These are phyloP conservation scores for Multifurca ochricompacta DNA, from an alignment of 768 basidiomycete genomes.

Conservation along the genomic window DNA sequence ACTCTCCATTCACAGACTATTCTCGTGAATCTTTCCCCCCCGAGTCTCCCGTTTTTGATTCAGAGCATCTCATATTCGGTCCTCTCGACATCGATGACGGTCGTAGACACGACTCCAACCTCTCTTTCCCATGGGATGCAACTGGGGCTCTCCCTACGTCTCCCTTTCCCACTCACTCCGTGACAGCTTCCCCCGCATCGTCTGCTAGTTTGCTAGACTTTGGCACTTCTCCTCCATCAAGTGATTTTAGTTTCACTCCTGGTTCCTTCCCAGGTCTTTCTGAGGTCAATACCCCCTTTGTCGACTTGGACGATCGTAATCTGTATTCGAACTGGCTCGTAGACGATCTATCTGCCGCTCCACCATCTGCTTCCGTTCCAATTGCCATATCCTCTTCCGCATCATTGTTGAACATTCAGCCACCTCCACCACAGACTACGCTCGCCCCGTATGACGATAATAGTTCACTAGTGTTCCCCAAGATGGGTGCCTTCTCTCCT, in stretches of 20 bases:
- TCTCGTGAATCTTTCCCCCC: conserved; percentile 27
- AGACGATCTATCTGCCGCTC: conserved; percentile 41
- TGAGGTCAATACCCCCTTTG: conserved; percentile 29
- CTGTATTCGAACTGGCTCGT: conserved; percentile 54
- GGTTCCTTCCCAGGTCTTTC: conserved; percentile 27
- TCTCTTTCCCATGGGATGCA: conserved; percentile 32
- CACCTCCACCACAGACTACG: conserved; percentile 37
- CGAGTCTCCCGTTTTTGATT: conserved; percentile 32
- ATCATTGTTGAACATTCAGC: conserved; percentile 32
- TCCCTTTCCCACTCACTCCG: conserved; percentile 32
- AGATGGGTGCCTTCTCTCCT: conserved; percentile 51
- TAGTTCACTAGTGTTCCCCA: conserved; percentile 32
- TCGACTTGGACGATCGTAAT: conserved; percentile 36
- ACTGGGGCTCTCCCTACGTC: conserved; percentile 33
- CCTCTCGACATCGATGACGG: conserved; percentile 48
- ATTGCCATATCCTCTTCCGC: conserved; percentile 46
- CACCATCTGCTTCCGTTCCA: conserved; percentile 44
- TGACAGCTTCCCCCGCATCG: conserved; percentile 35
- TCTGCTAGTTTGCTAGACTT: conserved; percentile 35
- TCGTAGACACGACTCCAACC: conserved; percentile 25
- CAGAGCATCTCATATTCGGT: conserved; percentile 51
- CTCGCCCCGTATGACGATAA: conserved; percentile 42
- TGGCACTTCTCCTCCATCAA: conserved; percentile 34
- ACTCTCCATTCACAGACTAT: conserved; percentile 24
- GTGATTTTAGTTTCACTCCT: conserved; percentile 31